phyloP scores from a whole-genome alignment of 140 eudicot species.

The Erigeron philadelphicus region DNA sequence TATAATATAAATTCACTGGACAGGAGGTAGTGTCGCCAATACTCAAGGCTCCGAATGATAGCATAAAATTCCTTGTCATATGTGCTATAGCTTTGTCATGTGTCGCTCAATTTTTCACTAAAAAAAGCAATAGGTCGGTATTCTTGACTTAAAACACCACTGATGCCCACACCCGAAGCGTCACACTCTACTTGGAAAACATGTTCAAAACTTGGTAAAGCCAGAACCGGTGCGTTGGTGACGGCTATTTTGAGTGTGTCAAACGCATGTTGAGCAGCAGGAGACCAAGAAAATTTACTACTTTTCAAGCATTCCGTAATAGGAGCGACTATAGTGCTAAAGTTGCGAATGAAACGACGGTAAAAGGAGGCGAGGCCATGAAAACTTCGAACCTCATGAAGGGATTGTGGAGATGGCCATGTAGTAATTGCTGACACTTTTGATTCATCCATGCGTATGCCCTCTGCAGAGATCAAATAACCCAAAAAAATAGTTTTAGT shows the following conservation, averaged over 20 bases:
- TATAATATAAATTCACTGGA: background rate
- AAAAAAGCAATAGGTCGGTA: too few relatives aligned
- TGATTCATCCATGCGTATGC: conserved; percentile 3
- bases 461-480: background rate
- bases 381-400: conserved; percentile 26
- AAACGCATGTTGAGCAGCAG: background rate
- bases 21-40: too few relatives aligned
- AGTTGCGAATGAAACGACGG: conserved; percentile 20
- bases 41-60: too few relatives aligned
- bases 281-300: background rate
- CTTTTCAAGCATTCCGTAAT: conserved; percentile 18
- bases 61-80: too few relatives aligned
- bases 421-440: conserved; percentile 14
- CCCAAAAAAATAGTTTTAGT: background rate
- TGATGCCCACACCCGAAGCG: background rate
- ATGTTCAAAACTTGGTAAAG: background rate
- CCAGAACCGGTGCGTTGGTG: background rate
- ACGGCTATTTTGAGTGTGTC: background rate
- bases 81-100: too few relatives aligned
- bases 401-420: conserved; percentile 2
- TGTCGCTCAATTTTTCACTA: too few relatives aligned
- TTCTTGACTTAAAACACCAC: background rate
- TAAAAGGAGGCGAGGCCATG: conserved; percentile 33
- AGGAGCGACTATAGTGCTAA: conserved; percentile 16
- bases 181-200: conserved; percentile 15